phyloP scores from a whole-genome alignment of 805 yeast genomes.

The Starmerella davenportii region DNA sequence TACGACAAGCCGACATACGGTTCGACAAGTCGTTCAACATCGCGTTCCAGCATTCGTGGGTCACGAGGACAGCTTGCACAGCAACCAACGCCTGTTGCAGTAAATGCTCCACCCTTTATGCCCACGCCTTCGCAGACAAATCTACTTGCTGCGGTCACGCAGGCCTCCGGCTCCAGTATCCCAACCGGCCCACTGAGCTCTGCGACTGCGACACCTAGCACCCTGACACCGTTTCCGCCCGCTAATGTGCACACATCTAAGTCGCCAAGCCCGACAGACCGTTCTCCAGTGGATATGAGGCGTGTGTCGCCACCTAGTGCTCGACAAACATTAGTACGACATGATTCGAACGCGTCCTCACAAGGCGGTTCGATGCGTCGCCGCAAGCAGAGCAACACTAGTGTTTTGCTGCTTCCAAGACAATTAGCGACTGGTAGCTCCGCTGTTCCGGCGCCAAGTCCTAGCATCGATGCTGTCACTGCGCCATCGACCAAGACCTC shows the following conservation, averaged over 20 bases:
- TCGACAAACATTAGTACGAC: too few relatives aligned
- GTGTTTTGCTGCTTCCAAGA: conserved; percentile 13
- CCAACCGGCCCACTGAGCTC: background rate
- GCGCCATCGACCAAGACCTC: background rate
- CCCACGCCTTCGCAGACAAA: background rate
- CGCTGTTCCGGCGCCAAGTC: background rate
- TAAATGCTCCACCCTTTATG: background rate
- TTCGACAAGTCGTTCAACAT: background rate
- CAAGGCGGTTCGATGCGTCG: too few relatives aligned
- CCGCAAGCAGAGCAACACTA: background rate
- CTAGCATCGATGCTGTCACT: background rate
- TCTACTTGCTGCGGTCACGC: too few relatives aligned
- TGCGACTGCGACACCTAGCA: too few relatives aligned
- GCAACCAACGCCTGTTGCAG: background rate
- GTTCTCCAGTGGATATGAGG: background rate
- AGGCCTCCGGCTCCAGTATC: too few relatives aligned
- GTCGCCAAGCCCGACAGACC: background rate
- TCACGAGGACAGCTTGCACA: background rate
- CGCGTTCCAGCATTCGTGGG: background rate
- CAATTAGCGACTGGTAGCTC: conserved; percentile 4
- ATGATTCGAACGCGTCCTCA: too few relatives aligned
- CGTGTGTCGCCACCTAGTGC: too few relatives aligned
- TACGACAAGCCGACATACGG: background rate
- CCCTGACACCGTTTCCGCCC: background rate
- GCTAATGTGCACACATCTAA: background rate